Percentiles rank a stretch among this genome's conserved stretches.
Evolutionary conservation across 352 stramenopile genomes (phyloP).

Genomic region (Saprolegnia diclina): DNA sequence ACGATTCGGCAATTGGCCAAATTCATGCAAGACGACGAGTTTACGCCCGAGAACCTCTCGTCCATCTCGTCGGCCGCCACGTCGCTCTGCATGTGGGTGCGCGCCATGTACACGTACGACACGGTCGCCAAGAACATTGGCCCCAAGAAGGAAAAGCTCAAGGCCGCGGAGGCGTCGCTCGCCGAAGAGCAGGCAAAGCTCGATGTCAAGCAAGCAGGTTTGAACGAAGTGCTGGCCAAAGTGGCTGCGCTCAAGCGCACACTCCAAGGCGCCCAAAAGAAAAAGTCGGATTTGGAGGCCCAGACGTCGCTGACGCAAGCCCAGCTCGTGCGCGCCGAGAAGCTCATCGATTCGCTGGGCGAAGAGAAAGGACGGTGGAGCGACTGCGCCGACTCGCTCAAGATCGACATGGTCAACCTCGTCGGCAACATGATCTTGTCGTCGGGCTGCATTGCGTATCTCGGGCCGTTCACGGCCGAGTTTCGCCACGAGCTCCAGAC

Average conservation of each 20-base stretch:
- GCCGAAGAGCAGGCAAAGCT: slow-evolving; percentile 82
- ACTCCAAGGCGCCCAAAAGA: slow-evolving; percentile 84
- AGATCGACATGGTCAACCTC: slow-evolving; percentile 84
- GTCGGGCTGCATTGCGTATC: slow-evolving; percentile 89
- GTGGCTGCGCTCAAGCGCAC: slow-evolving; percentile 86
- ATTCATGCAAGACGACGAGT: slow-evolving; percentile 87
- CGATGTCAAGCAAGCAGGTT: slow-evolving; percentile 78
- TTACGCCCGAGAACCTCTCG: slow-evolving; percentile 86
- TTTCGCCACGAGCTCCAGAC: slow-evolving; percentile 75
- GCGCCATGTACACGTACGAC: slow-evolving; percentile 93
- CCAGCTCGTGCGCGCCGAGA: slow-evolving; percentile 84
- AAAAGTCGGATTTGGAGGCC: slow-evolving; percentile 89
- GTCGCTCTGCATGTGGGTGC: slow-evolving; percentile 92
- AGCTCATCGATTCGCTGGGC: slow-evolving; percentile 85
- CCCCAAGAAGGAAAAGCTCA: slow-evolving; percentile 89
- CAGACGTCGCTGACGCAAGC: slow-evolving; percentile 82
- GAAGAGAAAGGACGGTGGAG: slow-evolving; percentile 89
- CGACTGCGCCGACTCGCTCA: slow-evolving; percentile 65
- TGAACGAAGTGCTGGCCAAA: slow-evolving; percentile 74
- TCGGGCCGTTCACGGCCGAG: slow-evolving; percentile 87
- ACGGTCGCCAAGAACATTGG: slow-evolving; percentile 90
- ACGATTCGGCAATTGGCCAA: slow-evolving; percentile 86
- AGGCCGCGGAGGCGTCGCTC: slow-evolving; percentile 80
- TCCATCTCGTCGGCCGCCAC: slow-evolving; percentile 87
- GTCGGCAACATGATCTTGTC: slow-evolving; percentile 91